Evolutionary conservation across 2,329 filamentous ascomycete species (phyloP), one percentile per base, ranked within the genome.

Genomic region (Trichoderma sp.): DNA sequence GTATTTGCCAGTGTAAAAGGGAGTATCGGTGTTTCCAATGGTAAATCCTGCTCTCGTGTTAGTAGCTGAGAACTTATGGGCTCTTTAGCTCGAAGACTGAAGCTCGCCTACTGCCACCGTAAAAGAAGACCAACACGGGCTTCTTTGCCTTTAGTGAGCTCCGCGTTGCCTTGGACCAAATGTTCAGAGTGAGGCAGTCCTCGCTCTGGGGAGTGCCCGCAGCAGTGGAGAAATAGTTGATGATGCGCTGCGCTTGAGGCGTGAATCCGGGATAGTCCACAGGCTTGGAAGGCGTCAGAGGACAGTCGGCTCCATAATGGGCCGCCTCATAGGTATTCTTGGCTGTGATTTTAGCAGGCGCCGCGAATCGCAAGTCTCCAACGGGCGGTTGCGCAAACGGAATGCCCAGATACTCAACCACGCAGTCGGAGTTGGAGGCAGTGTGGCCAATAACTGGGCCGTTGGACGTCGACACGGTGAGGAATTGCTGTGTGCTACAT

Each of bases 1-100:
- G 71, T 79, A 77, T 43, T 80, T 79, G 31, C 83, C 83, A 40
- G 77, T 81, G 71, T 84, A 85, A 6, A 77, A 77, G 0, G 78
- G 77, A 21, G 76, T 78, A 61, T 79, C 75, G 0, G 81, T 77
- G 70, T 76, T 79, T 67, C 82, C 82, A 53, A 75, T 75, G 2
- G 71, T 74, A 65, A 82, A 83, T 0, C 76, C 80, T 77, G 67
- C 21, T 21, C 63, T 52, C 27, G 4, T 58, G 55, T 67, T 37
- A 67, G 55, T 29, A 14, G 3, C 24, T 10, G 43, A 13, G 6
- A 11, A 29, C 7, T 31, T 4, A 11, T 27, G 1, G 5, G 10
- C 24, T 59, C n/a, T 27, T 14, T 0, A 13, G 31, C 31, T n/a
- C 8, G 11, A 13, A n/a, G 11, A 35, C 5, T 27, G 19, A 31